Evolutionary conservation across 2,329 filamentous ascomycete species (phyloP).

Genomic region (Fusarium tanahbumbuense): DNA sequence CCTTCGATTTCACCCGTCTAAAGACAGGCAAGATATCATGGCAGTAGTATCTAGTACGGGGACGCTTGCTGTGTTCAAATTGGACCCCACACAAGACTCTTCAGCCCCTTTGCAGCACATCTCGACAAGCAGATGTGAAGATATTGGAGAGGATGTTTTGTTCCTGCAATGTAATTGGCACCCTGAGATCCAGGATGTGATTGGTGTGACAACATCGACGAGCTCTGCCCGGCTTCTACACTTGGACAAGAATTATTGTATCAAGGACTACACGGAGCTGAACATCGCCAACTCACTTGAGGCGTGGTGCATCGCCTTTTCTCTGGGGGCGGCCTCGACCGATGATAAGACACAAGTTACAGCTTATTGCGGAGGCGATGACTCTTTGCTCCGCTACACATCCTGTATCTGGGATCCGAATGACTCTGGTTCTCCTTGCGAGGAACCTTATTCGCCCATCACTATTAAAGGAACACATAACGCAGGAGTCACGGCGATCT

Average conservation of each 20-base stretch:
- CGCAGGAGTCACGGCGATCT: slow-evolving; percentile 89
- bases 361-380: slow-evolving; percentile 80
- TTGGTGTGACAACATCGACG: slow-evolving; percentile 78
- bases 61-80: slow-evolving; percentile 71
- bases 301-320: slow-evolving; percentile 79
- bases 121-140: slow-evolving; percentile 58
- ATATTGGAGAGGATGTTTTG: slow-evolving; percentile 68
- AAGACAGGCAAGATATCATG: slow-evolving; percentile 63
- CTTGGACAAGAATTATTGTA: slow-evolving; percentile 57
- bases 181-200: slow-evolving; percentile 62
- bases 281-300: slow-evolving; percentile 69
- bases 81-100: slow-evolving; percentile 55
- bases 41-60: slow-evolving; percentile 84
- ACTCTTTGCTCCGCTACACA: slow-evolving; percentile 69
- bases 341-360: slow-evolving; percentile 49
- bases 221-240: slow-evolving; percentile 70
- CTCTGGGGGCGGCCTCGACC: slow-evolving; percentile 46
- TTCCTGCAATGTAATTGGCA: slow-evolving; percentile 82
- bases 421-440: slow-evolving; percentile 17
- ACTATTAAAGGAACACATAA: slow-evolving; percentile 66
- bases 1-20: slow-evolving; percentile 77
- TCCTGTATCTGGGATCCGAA: slow-evolving; percentile 47
- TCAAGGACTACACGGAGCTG: slow-evolving; percentile 51
- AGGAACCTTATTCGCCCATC: slow-evolving; percentile 44
- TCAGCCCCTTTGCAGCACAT: slow-evolving; percentile 54